phyloP scores from a whole-genome alignment of 192 early-diverging fungal genomes.

The Geosiphon pyriformis region DNA sequence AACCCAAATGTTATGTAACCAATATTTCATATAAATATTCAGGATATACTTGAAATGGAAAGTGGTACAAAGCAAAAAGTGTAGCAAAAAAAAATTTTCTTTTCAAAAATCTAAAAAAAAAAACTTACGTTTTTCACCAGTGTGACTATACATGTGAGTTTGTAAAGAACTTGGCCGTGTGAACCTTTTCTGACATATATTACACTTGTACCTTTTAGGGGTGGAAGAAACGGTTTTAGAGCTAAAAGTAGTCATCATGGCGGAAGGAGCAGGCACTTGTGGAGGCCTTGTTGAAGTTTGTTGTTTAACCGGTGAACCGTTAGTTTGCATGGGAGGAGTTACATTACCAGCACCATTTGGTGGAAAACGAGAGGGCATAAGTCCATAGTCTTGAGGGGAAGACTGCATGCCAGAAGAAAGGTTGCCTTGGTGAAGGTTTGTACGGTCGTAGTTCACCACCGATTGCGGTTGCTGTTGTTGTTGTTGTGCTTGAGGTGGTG shows the following conservation, averaged over 20 bases:
- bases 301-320: background rate
- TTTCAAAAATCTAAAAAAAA: background rate
- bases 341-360: background rate
- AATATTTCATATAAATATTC: too few relatives aligned
- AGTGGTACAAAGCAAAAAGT: background rate
- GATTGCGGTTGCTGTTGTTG: background rate
- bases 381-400: background rate
- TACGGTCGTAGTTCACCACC: background rate
- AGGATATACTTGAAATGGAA: too few relatives aligned
- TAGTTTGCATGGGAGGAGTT: background rate
- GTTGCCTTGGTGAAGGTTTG: background rate
- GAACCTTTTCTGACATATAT: conserved; percentile 31
- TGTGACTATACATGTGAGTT: conserved; percentile 37
- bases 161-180: conserved; percentile 33
- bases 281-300: conserved; percentile 5
- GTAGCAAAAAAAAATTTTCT: background rate
- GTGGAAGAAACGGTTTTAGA: conserved; percentile 21
- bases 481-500: background rate
- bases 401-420: background rate
- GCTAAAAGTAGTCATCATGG: conserved; percentile 30
- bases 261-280: background rate
- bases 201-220: conserved; percentile 32
- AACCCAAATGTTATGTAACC: too few relatives aligned
- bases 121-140: conserved; percentile 30
- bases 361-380: background rate